phyloP scores from a whole-genome alignment of 2,329 filamentous ascomycete genomes.

The Aureobasidium sp. region DNA sequence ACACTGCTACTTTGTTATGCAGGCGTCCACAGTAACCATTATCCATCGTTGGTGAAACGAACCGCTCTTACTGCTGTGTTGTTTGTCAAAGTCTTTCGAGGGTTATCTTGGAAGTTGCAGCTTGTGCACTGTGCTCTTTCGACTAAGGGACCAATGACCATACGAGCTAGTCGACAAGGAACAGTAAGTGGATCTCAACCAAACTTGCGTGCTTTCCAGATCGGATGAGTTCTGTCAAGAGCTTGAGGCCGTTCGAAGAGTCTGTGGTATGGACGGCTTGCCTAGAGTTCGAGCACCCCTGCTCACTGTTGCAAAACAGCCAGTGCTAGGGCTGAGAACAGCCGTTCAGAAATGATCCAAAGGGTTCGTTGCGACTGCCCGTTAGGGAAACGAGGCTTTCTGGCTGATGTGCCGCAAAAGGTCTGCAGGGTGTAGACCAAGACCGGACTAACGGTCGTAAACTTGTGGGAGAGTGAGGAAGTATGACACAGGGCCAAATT shows the following conservation, averaged over 20 bases:
- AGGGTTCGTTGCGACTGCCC: neutral
- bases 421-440: neutral
- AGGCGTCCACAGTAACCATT: neutral
- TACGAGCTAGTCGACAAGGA: neutral
- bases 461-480: neutral
- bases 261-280: neutral
- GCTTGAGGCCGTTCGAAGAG: neutral
- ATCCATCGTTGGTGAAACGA: neutral
- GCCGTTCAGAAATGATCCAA: neutral
- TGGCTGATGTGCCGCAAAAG: neutral
- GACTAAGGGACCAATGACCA: neutral
- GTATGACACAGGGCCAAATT: neutral
- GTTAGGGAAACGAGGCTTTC: neutral
- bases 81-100: neutral
- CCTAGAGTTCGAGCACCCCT: neutral
- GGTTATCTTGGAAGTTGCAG: neutral
- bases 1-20: conserved; percentile 12
- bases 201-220: neutral
- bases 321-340: neutral
- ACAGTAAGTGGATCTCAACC: neutral
- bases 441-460: conserved; percentile 2
- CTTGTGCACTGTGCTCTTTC: neutral
- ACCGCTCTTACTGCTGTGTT: neutral
- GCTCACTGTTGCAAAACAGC: neutral
- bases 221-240: neutral